Evolutionary conservation across 345 rosid genomes (phyloP), one percentile per base, ranked within the genome.

Genomic region (Excoecaria agallocha): DNA sequence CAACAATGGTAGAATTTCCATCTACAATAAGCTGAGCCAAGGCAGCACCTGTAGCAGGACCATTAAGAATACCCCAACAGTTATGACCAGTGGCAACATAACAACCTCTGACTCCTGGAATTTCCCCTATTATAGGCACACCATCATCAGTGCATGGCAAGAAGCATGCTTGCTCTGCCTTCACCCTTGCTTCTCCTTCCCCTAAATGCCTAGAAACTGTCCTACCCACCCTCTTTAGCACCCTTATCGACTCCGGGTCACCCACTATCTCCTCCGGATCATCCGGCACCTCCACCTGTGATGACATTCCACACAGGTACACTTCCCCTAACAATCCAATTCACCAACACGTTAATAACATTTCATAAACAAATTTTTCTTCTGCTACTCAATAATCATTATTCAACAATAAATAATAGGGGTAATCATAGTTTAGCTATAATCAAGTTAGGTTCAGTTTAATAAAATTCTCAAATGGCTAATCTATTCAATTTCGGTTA

Each of bases 21-120:
- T 89, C 93, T 17, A 89, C 74, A 59, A 92, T 87, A 68, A 92
- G 91, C 83, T 91, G 93, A 25, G 98, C 87, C 73, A 92, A n/a
- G 11, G 98, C 90, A 76, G 89, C 90, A 4, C 98, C 98, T 3
- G 98, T 94, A 5, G 93, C 93, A 0, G 95, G 98, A 77, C 91
- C 98, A 74, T 94, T 94, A 5, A 94, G 86, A 74, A 94, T 91
- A 0, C 98, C 98, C 98, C 98, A 91, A 73, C 97, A 94, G 75
- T 82, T 86, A 72, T 94, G 98, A 30, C 98, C 96, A 0, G 97
- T 89, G 12, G 86, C 98, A 39, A 91, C 92, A 66, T 82, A 94
- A 78, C 97, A 91, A 6, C 91, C 91, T 55, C 82, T 86, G 13
- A 86, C 64, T 10, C 93, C 89, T 1, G 91, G 94, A 68, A 92